These are phyloP conservation scores for Monascus purpureus DNA, from an alignment of 495 filamentous ascomycete genomes.

Conservation along the genomic window DNA sequence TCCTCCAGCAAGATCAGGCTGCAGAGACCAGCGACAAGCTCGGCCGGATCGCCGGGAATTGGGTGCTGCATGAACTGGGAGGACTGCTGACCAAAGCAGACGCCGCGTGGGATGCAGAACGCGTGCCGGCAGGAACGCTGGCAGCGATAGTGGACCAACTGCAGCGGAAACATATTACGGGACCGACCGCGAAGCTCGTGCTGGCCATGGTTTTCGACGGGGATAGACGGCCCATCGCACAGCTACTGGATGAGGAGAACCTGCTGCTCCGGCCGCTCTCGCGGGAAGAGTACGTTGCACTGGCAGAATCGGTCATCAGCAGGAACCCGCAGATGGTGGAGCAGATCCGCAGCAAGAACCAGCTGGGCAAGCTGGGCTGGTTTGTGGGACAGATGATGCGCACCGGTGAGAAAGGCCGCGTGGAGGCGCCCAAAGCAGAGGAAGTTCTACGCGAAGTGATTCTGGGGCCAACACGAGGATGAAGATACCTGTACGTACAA, in stretches of 20 bases:
- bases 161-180: slow-evolving; percentile 54
- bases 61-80: slow-evolving; percentile 83
- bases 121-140: slow-evolving; percentile 45
- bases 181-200: slow-evolving; percentile 59
- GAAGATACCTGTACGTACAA: no score
- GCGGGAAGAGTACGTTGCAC: slow-evolving; percentile 29
- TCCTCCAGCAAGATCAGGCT: slow-evolving; percentile 21
- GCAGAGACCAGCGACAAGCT: slow-evolving; percentile 12
- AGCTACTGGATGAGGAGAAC: slow-evolving; percentile 50
- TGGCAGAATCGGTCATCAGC: slow-evolving; percentile 27
- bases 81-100: slow-evolving; percentile 48
- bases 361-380: slow-evolving; percentile 68
- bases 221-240: slow-evolving; percentile 35
- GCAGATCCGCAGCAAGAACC: slow-evolving; percentile 50
- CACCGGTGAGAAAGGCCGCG: slow-evolving; percentile 54
- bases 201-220: slow-evolving; percentile 46
- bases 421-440: slow-evolving; percentile 64
- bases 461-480: slow-evolving; percentile 9
- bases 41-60: slow-evolving; percentile 39
- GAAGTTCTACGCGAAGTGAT: slow-evolving; percentile 45
- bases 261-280: slow-evolving; percentile 49
- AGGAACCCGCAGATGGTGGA: slow-evolving; percentile 46
- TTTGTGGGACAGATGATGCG: slow-evolving; percentile 89
- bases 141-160: slow-evolving; percentile 54
- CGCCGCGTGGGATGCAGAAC: slow-evolving; percentile 36